Conservation (phyloP, 2,329 filamentous ascomycete species). For the Dryadomyces quercivorus region DNA sequence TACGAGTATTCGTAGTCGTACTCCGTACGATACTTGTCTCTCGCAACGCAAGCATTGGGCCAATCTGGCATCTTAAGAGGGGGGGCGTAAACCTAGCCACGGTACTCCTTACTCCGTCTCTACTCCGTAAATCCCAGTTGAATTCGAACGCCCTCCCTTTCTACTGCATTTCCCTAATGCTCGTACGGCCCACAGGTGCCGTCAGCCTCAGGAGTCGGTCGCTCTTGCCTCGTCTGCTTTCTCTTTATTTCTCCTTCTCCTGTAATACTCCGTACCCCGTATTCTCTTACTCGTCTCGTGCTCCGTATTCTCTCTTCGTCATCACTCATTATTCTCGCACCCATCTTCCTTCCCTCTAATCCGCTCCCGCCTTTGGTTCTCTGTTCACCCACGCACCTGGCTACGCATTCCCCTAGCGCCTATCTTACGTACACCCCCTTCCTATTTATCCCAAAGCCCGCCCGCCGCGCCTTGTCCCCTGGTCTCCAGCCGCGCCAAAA, state of each 20-base stretch:
- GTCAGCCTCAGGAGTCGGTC: neutral
- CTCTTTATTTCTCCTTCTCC: neutral
- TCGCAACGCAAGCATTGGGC: neutral
- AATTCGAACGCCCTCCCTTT: too few relatives aligned
- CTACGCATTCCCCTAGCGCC: neutral
- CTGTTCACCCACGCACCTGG: neutral
- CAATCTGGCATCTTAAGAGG: neutral
- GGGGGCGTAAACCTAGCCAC: neutral
- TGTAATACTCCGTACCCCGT: neutral
- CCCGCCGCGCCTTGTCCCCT: neutral
- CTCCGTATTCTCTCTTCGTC: constrained; percentile 1
- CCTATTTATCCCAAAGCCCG: constrained; percentile 2
- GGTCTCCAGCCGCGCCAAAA: constrained; percentile 6
- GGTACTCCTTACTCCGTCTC: too few relatives aligned
- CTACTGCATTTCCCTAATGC: neutral
- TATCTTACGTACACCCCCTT: constrained; percentile 3
- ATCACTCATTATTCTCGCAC: neutral
- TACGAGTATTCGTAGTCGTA: neutral
- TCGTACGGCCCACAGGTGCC: neutral
- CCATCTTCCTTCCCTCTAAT: neutral
- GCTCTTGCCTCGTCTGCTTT: neutral
- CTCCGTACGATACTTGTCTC: neutral
- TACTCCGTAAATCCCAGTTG: too few relatives aligned
- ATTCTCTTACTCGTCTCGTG: neutral
- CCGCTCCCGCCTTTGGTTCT: neutral